A percentile compares a stretch with the other conserved stretches of the same genome.
Evolutionary conservation across 768 basidiomycete genomes (phyloP).

Genomic region (Gloeophyllum trabeum): DNA sequence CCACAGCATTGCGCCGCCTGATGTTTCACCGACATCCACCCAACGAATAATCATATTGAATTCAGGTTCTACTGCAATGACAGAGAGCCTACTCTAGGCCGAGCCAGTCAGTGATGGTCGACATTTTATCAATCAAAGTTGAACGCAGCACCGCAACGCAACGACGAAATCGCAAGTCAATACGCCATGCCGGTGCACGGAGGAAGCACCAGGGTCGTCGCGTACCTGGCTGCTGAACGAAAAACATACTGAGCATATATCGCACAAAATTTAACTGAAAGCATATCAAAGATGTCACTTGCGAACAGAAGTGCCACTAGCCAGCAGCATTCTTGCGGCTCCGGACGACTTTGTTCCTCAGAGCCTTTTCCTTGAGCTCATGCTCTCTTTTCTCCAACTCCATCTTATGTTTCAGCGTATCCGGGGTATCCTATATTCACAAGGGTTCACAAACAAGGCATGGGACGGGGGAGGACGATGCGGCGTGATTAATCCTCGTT

Average conservation of each 20-base stretch:
- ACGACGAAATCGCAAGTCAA: too few species aligned
- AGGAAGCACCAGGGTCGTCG: too few species aligned
- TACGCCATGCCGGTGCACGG: too few species aligned
- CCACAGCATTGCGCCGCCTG: too few species aligned
- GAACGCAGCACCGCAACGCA: neutral
- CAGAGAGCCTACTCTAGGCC: too few species aligned
- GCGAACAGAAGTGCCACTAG: neutral
- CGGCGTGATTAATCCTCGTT: neutral
- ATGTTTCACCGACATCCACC: too few species aligned
- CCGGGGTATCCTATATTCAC: slow-evolving; percentile 14
- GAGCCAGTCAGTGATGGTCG: too few species aligned
- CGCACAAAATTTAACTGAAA: neutral
- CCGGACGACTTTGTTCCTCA: slow-evolving; percentile 74
- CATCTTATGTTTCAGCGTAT: slow-evolving; percentile 36
- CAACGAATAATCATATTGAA: too few species aligned
- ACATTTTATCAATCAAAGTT: too few species aligned
- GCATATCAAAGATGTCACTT: neutral
- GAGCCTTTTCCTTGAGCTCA: slow-evolving; percentile 70
- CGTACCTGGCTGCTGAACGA: too few species aligned
- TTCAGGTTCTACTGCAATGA: too few species aligned
- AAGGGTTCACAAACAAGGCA: neutral
- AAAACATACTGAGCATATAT: neutral
- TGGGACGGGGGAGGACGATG: neutral
- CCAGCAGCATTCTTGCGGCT: slow-evolving; percentile 35
- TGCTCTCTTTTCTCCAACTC: slow-evolving; percentile 65